phyloP scores from a whole-genome alignment of 139 green algal species.

The Tetraselmis chui region DNA sequence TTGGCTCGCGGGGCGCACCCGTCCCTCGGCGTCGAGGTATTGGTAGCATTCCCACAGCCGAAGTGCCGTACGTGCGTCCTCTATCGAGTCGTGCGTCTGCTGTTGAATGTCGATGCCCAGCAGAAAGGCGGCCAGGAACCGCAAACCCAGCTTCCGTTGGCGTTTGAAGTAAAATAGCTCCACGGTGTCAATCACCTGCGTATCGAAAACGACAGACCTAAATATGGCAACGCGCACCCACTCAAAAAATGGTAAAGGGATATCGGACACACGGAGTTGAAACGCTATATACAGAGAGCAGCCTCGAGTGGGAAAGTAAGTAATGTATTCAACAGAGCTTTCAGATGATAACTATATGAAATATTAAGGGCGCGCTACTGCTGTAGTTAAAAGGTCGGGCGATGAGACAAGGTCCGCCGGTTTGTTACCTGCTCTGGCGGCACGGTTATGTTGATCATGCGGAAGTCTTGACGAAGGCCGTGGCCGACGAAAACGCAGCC shows the following conservation, averaged over 20 bases:
- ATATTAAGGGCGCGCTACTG: too few species aligned
- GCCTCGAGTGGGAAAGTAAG: too few species aligned
- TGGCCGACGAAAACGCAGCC: constrained; percentile 89
- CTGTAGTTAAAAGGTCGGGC: too few species aligned
- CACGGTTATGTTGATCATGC: constrained; percentile 92
- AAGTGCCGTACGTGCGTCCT: constrained; percentile 88
- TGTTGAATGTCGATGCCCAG: constrained; percentile 73
- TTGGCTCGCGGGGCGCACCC: background rate
- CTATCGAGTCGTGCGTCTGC: constrained; percentile 77
- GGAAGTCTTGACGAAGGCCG: constrained; percentile 91
- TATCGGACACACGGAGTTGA: too few species aligned
- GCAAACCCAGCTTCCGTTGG: constrained; percentile 81
- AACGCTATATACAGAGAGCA: too few species aligned
- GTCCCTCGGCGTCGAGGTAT: background rate
- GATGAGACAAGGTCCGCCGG: too few species aligned
- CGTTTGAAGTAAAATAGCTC: constrained; percentile 83
- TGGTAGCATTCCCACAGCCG: constrained; percentile 52
- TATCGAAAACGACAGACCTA: too few species aligned
- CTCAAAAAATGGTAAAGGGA: too few species aligned
- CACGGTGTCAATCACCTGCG: constrained; percentile 86
- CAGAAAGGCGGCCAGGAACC: constrained; percentile 86
- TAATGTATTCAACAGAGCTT: too few species aligned
- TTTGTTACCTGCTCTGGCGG: constrained; percentile 80
- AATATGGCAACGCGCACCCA: too few species aligned
- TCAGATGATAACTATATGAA: too few species aligned